These are phyloP conservation scores for Neopestalotiopsis rosae DNA, from an alignment of 2,329 filamentous ascomycete species.

Conservation along the genomic window DNA sequence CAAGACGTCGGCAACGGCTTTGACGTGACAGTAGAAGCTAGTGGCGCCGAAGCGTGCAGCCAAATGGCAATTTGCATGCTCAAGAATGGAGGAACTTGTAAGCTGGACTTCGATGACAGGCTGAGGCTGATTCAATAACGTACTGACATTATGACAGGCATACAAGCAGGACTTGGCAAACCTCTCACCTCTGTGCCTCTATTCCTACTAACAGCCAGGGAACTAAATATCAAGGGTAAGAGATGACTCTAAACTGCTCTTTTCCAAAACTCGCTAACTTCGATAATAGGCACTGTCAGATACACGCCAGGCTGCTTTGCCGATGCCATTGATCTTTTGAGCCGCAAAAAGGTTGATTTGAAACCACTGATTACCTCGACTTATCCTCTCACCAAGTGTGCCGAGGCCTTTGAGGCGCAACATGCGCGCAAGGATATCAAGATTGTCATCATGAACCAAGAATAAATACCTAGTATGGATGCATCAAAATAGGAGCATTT, in stretches of 20 bases:
- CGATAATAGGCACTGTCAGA: not conserved
- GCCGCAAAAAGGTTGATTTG: conserved; percentile 12
- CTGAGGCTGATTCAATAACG: not conserved
- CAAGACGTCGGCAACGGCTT: conserved; percentile 8
- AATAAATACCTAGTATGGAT: conserved; percentile 7
- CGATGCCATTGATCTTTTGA: conserved; percentile 7
- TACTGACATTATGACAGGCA: not conserved
- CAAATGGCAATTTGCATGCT: conserved; percentile 11
- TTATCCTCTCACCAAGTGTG: conserved; percentile 3
- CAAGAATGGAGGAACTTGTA: conserved; percentile 13
- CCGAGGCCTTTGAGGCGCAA: conserved; percentile 13
- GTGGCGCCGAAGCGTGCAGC: conserved; percentile 3
- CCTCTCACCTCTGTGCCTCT: conserved; percentile 6
- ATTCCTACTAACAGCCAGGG: conserved; percentile 6
- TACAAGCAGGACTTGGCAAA: conserved; percentile 11
- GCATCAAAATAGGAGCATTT: not conserved
- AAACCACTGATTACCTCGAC: conserved; percentile 13
- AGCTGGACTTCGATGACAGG: not conserved
- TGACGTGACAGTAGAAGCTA: conserved; percentile 10
- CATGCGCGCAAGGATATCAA: conserved; percentile 14
- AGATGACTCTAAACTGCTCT: too few relatives aligned
- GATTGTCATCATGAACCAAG: conserved; percentile 16
- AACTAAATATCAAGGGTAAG: conserved; percentile 11
- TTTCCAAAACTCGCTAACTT: not conserved
- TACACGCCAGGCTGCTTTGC: conserved; percentile 15